Conservation (phyloP, 768 basidiomycete genomes). For the Lactarius sp. region DNA sequence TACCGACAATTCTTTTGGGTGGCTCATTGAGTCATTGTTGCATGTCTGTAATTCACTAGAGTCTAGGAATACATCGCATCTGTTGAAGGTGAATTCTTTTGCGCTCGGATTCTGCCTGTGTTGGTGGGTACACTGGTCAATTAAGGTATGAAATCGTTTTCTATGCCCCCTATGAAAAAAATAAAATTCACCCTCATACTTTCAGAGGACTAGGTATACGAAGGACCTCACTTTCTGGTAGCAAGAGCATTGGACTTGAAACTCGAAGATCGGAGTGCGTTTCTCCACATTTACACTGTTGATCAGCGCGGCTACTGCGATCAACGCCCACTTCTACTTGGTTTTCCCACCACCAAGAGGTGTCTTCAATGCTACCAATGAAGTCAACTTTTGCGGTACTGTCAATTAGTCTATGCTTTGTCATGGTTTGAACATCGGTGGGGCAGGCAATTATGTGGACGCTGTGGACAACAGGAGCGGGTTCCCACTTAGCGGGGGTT, state of each 20-base stretch:
- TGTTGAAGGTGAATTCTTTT: too few relatives aligned
- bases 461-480: slow-evolving; percentile 53
- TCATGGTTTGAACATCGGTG: not conserved
- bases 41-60: too few relatives aligned
- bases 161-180: slow-evolving; percentile 1
- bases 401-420: not conserved
- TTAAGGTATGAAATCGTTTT: not conserved
- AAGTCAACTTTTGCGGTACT: slow-evolving; percentile 66
- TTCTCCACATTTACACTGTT: slow-evolving; percentile 32
- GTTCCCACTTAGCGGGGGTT: too few relatives aligned
- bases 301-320: slow-evolving; percentile 38
- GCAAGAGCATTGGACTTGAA: not conserved
- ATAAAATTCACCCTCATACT: slow-evolving; percentile 9
- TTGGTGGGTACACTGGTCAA: too few relatives aligned
- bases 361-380: slow-evolving; percentile 52
- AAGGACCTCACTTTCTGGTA: not conserved
- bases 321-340: slow-evolving; percentile 74
- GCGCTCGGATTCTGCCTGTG: too few relatives aligned
- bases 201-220: not conserved
- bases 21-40: too few relatives aligned
- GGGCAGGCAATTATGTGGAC: slow-evolving; percentile 56
- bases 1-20: not conserved
- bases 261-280: slow-evolving; percentile 32
- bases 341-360: slow-evolving; percentile 74
- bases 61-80: too few relatives aligned